These are phyloP conservation scores for Candida freyschussii DNA, from an alignment of 1,139 yeast species.

Conservation along the genomic window DNA sequence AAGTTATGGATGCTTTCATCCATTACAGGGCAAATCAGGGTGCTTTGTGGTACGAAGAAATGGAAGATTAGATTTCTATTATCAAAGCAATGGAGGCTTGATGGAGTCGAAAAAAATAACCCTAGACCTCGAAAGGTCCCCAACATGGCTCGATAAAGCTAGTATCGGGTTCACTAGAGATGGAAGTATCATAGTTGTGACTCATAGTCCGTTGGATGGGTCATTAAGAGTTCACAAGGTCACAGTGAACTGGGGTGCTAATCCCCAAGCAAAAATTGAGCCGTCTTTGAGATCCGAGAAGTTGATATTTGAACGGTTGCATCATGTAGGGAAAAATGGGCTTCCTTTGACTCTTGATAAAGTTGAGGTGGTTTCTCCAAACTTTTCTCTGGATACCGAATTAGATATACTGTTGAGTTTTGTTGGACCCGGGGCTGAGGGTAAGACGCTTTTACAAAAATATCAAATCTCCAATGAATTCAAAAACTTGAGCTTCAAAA, in stretches of 20 bases:
- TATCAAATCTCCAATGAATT: slow-evolving; percentile 22
- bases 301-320: slow-evolving; percentile 17
- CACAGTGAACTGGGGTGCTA: slow-evolving; percentile 54
- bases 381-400: slow-evolving; percentile 28
- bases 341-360: slow-evolving; percentile 20
- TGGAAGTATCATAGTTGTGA: slow-evolving; percentile 44
- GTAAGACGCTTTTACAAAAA: slow-evolving; percentile 20
- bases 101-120: slow-evolving; percentile 47
- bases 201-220: slow-evolving; percentile 39
- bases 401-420: slow-evolving; percentile 30
- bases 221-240: slow-evolving; percentile 45
- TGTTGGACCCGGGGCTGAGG: slow-evolving; percentile 19
- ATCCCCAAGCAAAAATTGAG: slow-evolving; percentile 10
- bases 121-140: slow-evolving; percentile 25
- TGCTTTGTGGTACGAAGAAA: slow-evolving; percentile 61
- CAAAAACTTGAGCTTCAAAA: slow-evolving; percentile 19
- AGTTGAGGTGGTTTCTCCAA: slow-evolving; percentile 44
- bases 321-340: slow-evolving; percentile 19
- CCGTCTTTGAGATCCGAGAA: slow-evolving; percentile 19
- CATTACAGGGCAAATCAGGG: slow-evolving; percentile 65
- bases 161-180: slow-evolving; percentile 56
- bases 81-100: slow-evolving; percentile 54
- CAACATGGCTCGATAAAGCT: slow-evolving; percentile 36
- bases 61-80: slow-evolving; percentile 56
- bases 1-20: slow-evolving; percentile 64